These are phyloP conservation scores for Cylindrodendrum hubeiense DNA, from an alignment of 2,329 filamentous ascomycete genomes.

Conservation along the genomic window DNA sequence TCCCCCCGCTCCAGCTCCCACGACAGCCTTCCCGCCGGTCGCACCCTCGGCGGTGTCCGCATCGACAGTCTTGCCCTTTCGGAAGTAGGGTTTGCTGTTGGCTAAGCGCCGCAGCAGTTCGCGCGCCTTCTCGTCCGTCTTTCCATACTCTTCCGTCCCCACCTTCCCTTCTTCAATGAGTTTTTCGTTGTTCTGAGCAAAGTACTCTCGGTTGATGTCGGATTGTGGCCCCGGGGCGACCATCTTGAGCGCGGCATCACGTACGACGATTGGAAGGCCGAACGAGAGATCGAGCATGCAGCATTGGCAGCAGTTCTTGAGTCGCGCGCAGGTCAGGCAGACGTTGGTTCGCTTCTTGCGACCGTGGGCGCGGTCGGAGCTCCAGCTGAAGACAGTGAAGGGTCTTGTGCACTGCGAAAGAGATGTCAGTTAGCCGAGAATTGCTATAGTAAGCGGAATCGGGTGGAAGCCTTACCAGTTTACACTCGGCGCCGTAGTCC, in stretches of 20 bases:
- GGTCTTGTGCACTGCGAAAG: slow-evolving; percentile 80
- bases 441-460: slow-evolving; percentile 7
- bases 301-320: slow-evolving; percentile 99
- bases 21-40: slow-evolving; percentile 60
- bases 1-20: slow-evolving; percentile 70
- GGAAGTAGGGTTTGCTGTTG: slow-evolving; percentile 94
- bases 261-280: slow-evolving; percentile 91
- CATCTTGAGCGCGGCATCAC: slow-evolving; percentile 98
- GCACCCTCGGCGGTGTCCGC: slow-evolving; percentile 54
- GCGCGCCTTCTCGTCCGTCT: slow-evolving; percentile 95
- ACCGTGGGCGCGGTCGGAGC: slow-evolving; percentile 86
- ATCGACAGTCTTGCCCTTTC: slow-evolving; percentile 84
- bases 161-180: slow-evolving; percentile 93
- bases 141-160: slow-evolving; percentile 90
- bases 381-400: slow-evolving; percentile 97
- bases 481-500: slow-evolving; percentile 90
- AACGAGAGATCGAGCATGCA: slow-evolving; percentile 99
- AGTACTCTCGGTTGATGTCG: slow-evolving; percentile 96
- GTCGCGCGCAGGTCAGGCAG: slow-evolving; percentile 93
- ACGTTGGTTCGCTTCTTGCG: slow-evolving; percentile 95
- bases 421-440: slow-evolving; percentile 17
- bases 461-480: slow-evolving; percentile 60
- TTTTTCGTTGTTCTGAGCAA: slow-evolving; percentile 96
- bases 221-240: slow-evolving; percentile 93
- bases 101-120: slow-evolving; percentile 88